Conservation (phyloP, 2,329 filamentous ascomycete genomes). For the Alternaria metachromatica region DNA sequence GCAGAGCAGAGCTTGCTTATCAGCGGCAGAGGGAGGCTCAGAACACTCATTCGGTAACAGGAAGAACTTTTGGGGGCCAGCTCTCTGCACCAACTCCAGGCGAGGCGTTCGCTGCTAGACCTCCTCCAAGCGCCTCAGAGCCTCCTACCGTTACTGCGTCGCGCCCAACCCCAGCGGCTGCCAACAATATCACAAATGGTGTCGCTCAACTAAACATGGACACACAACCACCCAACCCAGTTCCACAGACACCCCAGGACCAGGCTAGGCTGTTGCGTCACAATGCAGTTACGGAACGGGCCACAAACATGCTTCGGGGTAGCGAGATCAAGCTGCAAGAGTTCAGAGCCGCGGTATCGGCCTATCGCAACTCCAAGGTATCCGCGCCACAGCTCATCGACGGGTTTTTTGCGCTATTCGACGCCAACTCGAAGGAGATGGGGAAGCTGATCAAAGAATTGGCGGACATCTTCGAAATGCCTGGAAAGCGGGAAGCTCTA, state of each 20-base stretch:
- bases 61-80: slow-evolving; percentile 83
- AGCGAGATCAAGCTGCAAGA: slow-evolving; percentile 74
- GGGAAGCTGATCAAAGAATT: slow-evolving; percentile 91
- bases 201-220: slow-evolving; percentile 44
- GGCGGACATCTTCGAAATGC: slow-evolving; percentile 89
- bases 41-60: slow-evolving; percentile 79
- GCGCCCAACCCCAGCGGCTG: slow-evolving; percentile 32
- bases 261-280: slow-evolving; percentile 82
- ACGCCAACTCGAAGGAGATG: slow-evolving; percentile 78
- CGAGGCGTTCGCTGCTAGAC: slow-evolving; percentile 55
- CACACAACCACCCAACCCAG: slow-evolving; percentile 18
- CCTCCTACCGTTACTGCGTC: slow-evolving; percentile 50
- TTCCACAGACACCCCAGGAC: slow-evolving; percentile 69
- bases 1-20: slow-evolving; percentile 87
- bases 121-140: slow-evolving; percentile 49
- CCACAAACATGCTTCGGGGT: slow-evolving; percentile 79
- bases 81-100: slow-evolving; percentile 64
- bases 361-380: slow-evolving; percentile 73
- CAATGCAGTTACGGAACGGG: slow-evolving; percentile 83
- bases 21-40: slow-evolving; percentile 93
- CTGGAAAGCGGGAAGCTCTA: slow-evolving; percentile 73
- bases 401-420: slow-evolving; percentile 84
- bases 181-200: slow-evolving; percentile 27
- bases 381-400: slow-evolving; percentile 81
- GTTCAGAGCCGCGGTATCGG: slow-evolving; percentile 81